A percentile compares a stretch with the other conserved stretches of the same genome.
Evolutionary conservation across 768 basidiomycete species (phyloP).

Genomic region (Naganishia onofrii): DNA sequence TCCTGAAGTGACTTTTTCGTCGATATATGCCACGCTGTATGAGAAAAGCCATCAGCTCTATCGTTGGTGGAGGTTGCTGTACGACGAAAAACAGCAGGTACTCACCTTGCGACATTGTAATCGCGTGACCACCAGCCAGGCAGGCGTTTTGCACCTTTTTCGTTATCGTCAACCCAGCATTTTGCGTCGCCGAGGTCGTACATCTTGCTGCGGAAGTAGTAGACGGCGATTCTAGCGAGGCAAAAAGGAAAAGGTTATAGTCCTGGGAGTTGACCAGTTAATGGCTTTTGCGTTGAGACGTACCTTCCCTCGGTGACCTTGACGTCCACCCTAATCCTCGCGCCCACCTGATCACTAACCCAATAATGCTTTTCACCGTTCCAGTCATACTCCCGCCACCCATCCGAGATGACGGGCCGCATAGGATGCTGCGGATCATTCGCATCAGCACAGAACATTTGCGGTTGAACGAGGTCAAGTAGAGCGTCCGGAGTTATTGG

Average conservation of each 20-base stretch:
- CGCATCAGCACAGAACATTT: conserved; percentile 50
- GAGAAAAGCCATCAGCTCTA: conserved; percentile 19
- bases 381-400: conserved; percentile 47
- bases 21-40: conserved; percentile 48
- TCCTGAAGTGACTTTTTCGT: conserved; percentile 49
- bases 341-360: conserved; percentile 40
- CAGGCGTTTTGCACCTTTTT: conserved; percentile 40
- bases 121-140: conserved; percentile 45
- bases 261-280: too few species aligned
- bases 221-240: conserved; percentile 44
- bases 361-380: conserved; percentile 51
- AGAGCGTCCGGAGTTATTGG: conserved; percentile 37
- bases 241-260: neutral
- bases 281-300: conserved; percentile 12
- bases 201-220: conserved; percentile 46
- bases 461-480: conserved; percentile 41
- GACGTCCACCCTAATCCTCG: conserved; percentile 48
- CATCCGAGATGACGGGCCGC: conserved; percentile 38
- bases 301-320: conserved; percentile 47
- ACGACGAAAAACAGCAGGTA: neutral
- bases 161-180: conserved; percentile 52
- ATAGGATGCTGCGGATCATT: conserved; percentile 46
- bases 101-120: conserved; percentile 49
- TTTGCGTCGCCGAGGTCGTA: conserved; percentile 45
- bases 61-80: neutral